A percentile compares a stretch with the other conserved stretches of the same genome.
These are phyloP conservation scores for Mycosphaerella sp. DNA, from an alignment of 2,329 filamentous ascomycete species.

Conservation along the genomic window DNA sequence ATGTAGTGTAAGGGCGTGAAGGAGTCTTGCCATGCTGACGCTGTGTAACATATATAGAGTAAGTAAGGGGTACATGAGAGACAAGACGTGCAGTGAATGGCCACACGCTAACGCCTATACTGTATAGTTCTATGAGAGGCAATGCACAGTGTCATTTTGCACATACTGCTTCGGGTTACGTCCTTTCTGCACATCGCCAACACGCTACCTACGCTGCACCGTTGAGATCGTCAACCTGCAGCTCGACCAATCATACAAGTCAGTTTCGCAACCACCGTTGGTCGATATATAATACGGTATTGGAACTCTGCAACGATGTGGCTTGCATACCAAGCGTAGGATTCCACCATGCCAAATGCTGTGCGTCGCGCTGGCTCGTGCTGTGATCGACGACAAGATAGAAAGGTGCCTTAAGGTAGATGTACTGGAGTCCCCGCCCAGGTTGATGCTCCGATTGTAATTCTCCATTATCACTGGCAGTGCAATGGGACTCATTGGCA, in stretches of 20 bases:
- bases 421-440: not conserved
- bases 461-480: not conserved
- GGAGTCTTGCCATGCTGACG: not conserved
- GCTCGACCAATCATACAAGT: constrained; percentile 8
- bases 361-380: constrained; percentile 5
- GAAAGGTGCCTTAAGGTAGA: not conserved
- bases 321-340: constrained; percentile 7
- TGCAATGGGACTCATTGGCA: constrained; percentile 23
- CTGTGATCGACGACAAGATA: constrained; percentile 7
- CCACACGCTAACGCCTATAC: not conserved
- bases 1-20: not conserved
- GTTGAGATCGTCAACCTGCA: constrained; percentile 5
- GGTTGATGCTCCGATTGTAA: not conserved
- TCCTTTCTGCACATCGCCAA: not conserved
- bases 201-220: not conserved
- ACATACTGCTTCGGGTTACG: constrained; percentile 6
- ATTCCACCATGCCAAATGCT: constrained; percentile 7
- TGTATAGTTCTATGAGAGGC: not conserved
- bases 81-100: not conserved
- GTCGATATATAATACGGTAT: no score
- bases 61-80: not conserved
- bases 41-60: not conserved
- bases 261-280: constrained; percentile 7
- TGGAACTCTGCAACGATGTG: not conserved
- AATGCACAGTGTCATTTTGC: not conserved